Conservation (phyloP, 2,329 filamentous ascomycete species). For the Neonectria coccinea region DNA sequence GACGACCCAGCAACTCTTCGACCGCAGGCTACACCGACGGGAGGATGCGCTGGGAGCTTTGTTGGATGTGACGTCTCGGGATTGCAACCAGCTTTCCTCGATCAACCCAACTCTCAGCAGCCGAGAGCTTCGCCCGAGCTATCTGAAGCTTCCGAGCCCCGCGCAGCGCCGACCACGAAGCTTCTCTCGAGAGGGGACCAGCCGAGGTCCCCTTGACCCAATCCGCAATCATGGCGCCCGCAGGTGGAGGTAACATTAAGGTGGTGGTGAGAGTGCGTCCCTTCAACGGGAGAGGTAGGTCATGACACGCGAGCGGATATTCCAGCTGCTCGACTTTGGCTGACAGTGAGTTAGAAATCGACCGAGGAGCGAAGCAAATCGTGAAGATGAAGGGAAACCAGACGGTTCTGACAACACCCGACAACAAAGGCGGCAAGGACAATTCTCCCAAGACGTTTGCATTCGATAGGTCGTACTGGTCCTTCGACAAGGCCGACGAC, state of each 20-base stretch:
- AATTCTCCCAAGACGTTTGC: conserved; percentile 86
- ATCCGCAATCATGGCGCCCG: conserved; percentile 55
- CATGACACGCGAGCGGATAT: conserved; percentile 6
- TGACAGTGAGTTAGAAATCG: conserved; percentile 73
- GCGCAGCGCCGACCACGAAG: conserved; percentile 46
- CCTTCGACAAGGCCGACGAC: conserved; percentile 83
- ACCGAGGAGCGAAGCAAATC: conserved; percentile 93
- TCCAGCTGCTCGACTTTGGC: conserved; percentile 17
- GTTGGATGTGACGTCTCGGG: conserved; percentile 36
- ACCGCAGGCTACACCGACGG: conserved; percentile 28
- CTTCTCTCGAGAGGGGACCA: conserved; percentile 49
- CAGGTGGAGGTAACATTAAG: conserved; percentile 97
- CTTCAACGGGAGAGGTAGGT: conserved; percentile 91
- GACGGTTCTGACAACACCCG: conserved; percentile 83
- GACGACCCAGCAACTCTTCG: conserved; percentile 30
- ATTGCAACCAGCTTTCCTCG: conserved; percentile 30
- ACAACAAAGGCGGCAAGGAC: conserved; percentile 77
- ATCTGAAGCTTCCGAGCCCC: conserved; percentile 34
- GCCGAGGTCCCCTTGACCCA: conserved; percentile 50
- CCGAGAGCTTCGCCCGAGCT: conserved; percentile 22
- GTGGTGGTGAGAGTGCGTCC: conserved; percentile 97
- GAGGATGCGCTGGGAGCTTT: conserved; percentile 42
- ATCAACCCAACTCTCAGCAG: conserved; percentile 18
- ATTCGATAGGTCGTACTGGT: conserved; percentile 98
- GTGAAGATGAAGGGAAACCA: conserved; percentile 96